These are phyloP conservation scores for Cryptosporidium tyzzeri DNA, from an alignment of 169 alveolate genomes.

Conservation along the genomic window DNA sequence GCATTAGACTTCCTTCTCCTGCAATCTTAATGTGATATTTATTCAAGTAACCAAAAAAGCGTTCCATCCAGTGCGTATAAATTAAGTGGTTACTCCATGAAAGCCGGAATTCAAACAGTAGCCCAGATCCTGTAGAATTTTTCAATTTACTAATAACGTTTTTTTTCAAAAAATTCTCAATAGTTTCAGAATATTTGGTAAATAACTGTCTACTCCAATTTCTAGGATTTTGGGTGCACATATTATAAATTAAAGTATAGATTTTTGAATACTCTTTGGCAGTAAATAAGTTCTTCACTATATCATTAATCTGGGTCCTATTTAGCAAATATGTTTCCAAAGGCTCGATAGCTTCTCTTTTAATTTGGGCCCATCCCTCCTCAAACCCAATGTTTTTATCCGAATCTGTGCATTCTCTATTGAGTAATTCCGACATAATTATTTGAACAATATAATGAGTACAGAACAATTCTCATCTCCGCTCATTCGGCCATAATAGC, in stretches of 20 bases:
- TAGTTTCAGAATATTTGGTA: constrained; percentile 57
- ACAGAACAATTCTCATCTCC: not conserved
- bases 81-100: constrained; percentile 85
- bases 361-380: constrained; percentile 74
- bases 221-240: constrained; percentile 79
- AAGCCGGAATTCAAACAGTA: constrained; percentile 77
- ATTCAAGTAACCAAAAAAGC: constrained; percentile 85
- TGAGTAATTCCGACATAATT: not conserved
- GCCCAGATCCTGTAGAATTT: constrained; percentile 18
- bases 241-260: constrained; percentile 79
- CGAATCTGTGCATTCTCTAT: not conserved
- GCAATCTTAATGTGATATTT: constrained; percentile 76
- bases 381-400: constrained; percentile 53
- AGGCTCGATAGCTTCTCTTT: constrained; percentile 69
- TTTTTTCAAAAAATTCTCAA: constrained; percentile 52
- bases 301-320: constrained; percentile 56
- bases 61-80: constrained; percentile 84
- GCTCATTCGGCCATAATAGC: not conserved
- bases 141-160: constrained; percentile 9
- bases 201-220: constrained; percentile 62
- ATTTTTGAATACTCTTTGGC: constrained; percentile 79
- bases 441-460: not conserved
- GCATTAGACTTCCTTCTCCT: constrained; percentile 61
- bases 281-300: constrained; percentile 74
- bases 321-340: constrained; percentile 38